These are phyloP conservation scores for Candida sojae DNA, from an alignment of 1,139 yeast species.

Conservation along the genomic window DNA sequence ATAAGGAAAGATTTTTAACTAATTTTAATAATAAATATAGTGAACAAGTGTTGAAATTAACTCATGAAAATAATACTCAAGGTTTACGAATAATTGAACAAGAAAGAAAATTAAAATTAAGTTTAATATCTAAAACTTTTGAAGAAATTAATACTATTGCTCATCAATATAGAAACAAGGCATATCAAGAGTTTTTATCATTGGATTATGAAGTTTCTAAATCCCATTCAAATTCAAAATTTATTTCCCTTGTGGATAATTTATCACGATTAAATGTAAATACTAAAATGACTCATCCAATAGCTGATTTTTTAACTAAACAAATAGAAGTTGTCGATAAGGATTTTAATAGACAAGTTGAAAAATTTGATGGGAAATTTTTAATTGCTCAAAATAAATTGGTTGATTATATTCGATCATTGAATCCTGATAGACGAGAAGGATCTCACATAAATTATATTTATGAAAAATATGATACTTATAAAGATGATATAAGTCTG, in stretches of 20 bases:
- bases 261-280: slow-evolving; percentile 34
- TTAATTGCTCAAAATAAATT: slow-evolving; percentile 42
- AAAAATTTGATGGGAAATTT: slow-evolving; percentile 37
- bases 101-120: slow-evolving; percentile 42
- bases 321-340: slow-evolving; percentile 36
- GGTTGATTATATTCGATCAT: slow-evolving; percentile 36
- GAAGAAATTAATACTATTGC: slow-evolving; percentile 65
- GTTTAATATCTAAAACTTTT: slow-evolving; percentile 52
- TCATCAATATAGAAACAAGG: slow-evolving; percentile 60
- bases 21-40: slow-evolving; percentile 19
- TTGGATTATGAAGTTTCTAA: slow-evolving; percentile 37
- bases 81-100: slow-evolving; percentile 20
- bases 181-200: slow-evolving; percentile 59
- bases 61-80: slow-evolving; percentile 17
- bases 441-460: slow-evolving; percentile 45
- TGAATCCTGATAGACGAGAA: slow-evolving; percentile 31
- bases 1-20: slow-evolving; percentile 21
- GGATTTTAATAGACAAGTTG: slow-evolving; percentile 39
- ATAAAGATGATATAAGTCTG: slow-evolving; percentile 37
- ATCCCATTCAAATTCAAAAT: slow-evolving; percentile 24
- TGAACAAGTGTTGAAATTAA: slow-evolving; percentile 15
- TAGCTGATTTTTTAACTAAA: slow-evolving; percentile 36
- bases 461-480: slow-evolving; percentile 38
- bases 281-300: slow-evolving; percentile 27
- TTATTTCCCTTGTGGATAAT: slow-evolving; percentile 42